Conservation (phyloP, 106 monocot genomes). For the Platanthera zijinensis region DNA sequence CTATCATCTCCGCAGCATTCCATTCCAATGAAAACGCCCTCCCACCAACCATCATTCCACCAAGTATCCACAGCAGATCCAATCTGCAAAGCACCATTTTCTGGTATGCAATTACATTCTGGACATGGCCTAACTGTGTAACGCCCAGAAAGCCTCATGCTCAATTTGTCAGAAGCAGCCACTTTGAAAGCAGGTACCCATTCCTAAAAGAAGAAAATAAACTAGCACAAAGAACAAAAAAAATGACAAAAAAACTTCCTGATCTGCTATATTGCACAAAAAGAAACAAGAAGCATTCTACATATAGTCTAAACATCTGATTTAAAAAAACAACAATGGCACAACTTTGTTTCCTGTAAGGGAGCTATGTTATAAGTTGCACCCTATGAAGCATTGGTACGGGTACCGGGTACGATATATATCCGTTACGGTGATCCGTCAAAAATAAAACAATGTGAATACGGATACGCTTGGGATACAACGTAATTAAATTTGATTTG, state of each 20-base stretch:
- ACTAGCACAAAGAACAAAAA: background rate
- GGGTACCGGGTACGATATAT: too few relatives aligned
- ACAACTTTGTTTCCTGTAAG: too few relatives aligned
- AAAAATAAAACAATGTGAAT: too few relatives aligned
- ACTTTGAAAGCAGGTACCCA: conserved; percentile 58
- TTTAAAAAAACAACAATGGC: background rate
- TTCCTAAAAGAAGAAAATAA: conserved; percentile 45
- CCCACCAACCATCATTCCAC: conserved; percentile 98
- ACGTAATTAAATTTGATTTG: too few relatives aligned
- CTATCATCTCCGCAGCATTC: conserved; percentile 34
- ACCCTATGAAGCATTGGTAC: too few relatives aligned
- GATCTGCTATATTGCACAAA: background rate
- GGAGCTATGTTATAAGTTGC: too few relatives aligned
- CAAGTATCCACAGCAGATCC: conserved; percentile 77
- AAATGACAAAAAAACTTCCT: background rate
- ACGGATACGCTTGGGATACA: too few relatives aligned
- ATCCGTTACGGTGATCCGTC: too few relatives aligned
- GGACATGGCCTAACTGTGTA: conserved; percentile 61
- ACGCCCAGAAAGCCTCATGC: conserved; percentile 56
- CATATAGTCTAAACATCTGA: background rate
- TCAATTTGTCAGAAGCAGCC: conserved; percentile 68
- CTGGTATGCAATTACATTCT: conserved; percentile 17
- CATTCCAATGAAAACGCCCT: conserved; percentile 63
- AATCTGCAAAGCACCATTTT: conserved; percentile 24
- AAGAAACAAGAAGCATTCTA: background rate